These are phyloP conservation scores for Scleroderma citrinum DNA, from an alignment of 768 basidiomycete species.

Conservation along the genomic window DNA sequence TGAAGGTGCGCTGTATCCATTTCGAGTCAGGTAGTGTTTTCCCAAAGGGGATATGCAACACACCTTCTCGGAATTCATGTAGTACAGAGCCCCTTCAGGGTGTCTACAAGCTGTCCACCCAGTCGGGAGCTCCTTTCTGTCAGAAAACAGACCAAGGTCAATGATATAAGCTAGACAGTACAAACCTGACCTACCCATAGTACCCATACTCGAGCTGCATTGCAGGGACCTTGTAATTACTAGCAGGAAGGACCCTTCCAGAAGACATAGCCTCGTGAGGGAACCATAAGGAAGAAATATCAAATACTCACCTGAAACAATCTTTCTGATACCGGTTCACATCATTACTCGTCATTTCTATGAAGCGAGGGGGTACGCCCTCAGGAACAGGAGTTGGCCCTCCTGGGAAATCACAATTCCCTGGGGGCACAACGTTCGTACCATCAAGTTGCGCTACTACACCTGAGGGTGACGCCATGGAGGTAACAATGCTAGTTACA, in stretches of 20 bases:
- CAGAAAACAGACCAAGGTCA: background rate
- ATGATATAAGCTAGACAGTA: conserved; percentile 17
- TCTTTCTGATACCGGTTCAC: conserved; percentile 10
- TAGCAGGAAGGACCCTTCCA: conserved; percentile 1
- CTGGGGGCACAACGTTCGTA: conserved; percentile 4
- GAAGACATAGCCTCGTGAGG: background rate
- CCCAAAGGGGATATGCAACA: conserved; percentile 8
- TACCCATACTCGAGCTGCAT: conserved; percentile 14
- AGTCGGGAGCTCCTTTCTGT: conserved; percentile 11
- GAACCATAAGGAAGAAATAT: background rate
- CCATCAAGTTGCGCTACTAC: too few species aligned
- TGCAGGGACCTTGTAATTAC: conserved; percentile 8
- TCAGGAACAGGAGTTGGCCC: background rate
- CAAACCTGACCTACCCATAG: conserved; percentile 35
- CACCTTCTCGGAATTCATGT: conserved; percentile 42
- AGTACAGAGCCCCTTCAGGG: conserved; percentile 61
- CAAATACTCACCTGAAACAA: background rate
- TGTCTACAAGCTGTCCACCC: conserved; percentile 48
- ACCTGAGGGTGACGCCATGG: too few species aligned
- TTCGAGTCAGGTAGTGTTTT: background rate
- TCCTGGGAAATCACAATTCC: background rate
- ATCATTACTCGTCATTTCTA: conserved; percentile 9
- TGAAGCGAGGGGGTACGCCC: conserved; percentile 2
- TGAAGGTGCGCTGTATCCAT: conserved; percentile 41
- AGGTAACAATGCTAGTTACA: too few species aligned